Conservation (phyloP, 345 rosid species). For the Mercurialis annua region DNA sequence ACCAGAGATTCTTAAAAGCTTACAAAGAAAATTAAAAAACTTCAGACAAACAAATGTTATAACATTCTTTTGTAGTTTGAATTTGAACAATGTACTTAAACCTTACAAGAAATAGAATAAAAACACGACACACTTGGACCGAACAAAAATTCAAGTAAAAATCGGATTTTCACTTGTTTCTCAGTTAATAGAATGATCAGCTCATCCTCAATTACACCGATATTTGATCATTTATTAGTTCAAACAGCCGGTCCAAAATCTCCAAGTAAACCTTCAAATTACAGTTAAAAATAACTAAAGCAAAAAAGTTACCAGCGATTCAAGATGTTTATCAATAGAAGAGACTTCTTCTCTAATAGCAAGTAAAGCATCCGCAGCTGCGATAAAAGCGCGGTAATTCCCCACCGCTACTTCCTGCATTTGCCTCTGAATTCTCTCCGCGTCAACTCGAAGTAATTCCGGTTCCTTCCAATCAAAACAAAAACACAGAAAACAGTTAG, state of each 20-base stretch:
- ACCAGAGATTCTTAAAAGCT: not conserved
- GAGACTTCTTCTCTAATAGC: slow-evolving; percentile 82
- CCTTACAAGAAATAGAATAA: not conserved
- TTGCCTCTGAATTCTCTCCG: slow-evolving; percentile 91
- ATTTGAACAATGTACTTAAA: not conserved
- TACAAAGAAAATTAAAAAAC: not conserved
- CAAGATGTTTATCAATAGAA: slow-evolving; percentile 83
- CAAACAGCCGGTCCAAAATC: too few relatives aligned
- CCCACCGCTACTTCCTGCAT: slow-evolving; percentile 98
- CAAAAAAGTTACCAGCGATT: slow-evolving; percentile 53
- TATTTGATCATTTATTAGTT: too few relatives aligned
- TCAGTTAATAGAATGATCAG: too few relatives aligned
- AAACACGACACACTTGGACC: not conserved
- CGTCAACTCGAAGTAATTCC: slow-evolving; percentile 90
- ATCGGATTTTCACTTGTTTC: not conserved
- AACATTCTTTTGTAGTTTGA: not conserved
- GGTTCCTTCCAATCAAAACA: slow-evolving; percentile 55
- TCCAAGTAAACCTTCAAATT: too few relatives aligned
- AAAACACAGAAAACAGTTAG: not conserved
- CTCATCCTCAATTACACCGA: too few relatives aligned
- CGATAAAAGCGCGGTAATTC: slow-evolving; percentile 88
- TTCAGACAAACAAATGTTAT: not conserved
- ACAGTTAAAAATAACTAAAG: too few relatives aligned
- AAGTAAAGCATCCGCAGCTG: slow-evolving; percentile 88
- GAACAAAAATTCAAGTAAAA: not conserved